A percentile compares a stretch with the other conserved stretches of the same genome.
Evolutionary conservation across 2,329 filamentous ascomycete genomes (phyloP).

Genomic region (Trichoderma sp.): DNA sequence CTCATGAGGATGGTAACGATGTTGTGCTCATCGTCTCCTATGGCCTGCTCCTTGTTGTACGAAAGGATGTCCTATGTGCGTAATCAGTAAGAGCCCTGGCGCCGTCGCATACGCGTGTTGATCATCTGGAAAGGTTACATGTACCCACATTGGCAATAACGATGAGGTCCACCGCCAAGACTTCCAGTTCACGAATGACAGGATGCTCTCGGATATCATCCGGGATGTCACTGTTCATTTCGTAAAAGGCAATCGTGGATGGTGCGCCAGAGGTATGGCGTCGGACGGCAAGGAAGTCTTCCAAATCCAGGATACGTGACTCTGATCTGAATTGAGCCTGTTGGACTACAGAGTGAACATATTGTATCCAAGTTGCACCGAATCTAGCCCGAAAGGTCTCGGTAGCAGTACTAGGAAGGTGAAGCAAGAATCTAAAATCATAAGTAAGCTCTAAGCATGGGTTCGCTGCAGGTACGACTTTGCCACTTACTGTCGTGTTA

Average conservation of each 20-base stretch:
- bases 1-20: neutral
- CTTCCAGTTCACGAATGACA: neutral
- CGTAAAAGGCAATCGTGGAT: neutral
- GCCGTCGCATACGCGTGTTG: neutral
- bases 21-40: neutral
- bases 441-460: neutral
- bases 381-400: neutral
- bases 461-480: neutral
- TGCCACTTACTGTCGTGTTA: neutral
- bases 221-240: neutral
- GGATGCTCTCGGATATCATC: neutral
- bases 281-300: neutral
- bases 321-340: neutral
- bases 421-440: neutral
- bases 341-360: neutral
- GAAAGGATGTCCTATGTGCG: neutral
- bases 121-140: neutral
- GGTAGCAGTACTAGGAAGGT: neutral
- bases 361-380: neutral
- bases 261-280: neutral
- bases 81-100: neutral
- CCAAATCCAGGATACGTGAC: neutral
- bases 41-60: neutral
- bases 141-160: neutral
- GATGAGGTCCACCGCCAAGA: neutral